These are phyloP conservation scores for Phytopythium montanum DNA, from an alignment of 352 stramenopile species.

Conservation along the genomic window DNA sequence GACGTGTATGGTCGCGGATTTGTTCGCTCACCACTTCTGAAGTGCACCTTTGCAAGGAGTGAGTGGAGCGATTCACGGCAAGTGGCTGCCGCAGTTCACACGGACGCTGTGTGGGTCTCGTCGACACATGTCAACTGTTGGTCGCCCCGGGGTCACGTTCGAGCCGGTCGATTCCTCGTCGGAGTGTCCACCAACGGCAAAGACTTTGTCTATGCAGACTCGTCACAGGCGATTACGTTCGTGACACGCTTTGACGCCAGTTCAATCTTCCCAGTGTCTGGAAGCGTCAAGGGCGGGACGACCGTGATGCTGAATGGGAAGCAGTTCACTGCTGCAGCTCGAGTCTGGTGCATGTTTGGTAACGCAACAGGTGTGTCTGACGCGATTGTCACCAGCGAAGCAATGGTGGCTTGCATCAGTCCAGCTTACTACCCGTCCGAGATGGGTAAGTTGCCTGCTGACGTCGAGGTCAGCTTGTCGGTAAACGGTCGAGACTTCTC, in stretches of 20 bases:
- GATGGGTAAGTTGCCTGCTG: neutral
- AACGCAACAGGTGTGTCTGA: conserved; percentile 17
- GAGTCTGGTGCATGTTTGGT: conserved; percentile 72
- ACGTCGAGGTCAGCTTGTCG: conserved; percentile 44
- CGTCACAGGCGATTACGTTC: conserved; percentile 17
- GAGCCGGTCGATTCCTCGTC: conserved; percentile 19
- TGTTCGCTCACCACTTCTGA: conserved; percentile 35
- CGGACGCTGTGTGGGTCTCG: conserved; percentile 44
- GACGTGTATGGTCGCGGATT: conserved; percentile 62
- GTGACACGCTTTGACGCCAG: conserved; percentile 36
- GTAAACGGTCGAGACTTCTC: conserved; percentile 76
- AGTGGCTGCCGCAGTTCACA: neutral
- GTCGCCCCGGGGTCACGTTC: conserved; percentile 18
- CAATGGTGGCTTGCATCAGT: conserved; percentile 36
- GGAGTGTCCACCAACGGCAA: conserved; percentile 50
- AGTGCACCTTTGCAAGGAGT: conserved; percentile 32
- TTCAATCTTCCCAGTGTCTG: conserved; percentile 41
- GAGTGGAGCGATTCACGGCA: neutral
- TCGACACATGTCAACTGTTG: conserved; percentile 46
- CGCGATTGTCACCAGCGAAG: conserved; percentile 19
- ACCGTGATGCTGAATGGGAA: conserved; percentile 49
- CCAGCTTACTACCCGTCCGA: conserved; percentile 21
- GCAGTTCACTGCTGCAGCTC: conserved; percentile 26
- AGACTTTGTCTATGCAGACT: conserved; percentile 26
- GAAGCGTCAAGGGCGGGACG: conserved; percentile 46